A percentile compares a stretch with the other conserved stretches of the same genome.
phyloP scores from a whole-genome alignment of 1,284 basidiomycete genomes.

The Austroboletus rostrupii region DNA sequence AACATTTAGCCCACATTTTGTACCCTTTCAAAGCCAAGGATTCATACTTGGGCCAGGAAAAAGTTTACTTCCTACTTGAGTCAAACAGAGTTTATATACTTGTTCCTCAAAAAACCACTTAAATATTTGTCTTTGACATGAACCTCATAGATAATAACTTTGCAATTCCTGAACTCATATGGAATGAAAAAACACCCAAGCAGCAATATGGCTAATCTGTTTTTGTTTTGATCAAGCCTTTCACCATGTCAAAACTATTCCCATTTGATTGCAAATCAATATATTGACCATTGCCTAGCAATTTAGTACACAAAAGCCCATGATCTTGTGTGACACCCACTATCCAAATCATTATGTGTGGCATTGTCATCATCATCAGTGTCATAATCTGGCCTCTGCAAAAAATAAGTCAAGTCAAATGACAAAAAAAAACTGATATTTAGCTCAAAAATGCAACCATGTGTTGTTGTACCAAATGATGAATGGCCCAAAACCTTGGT shows the following conservation, averaged over 20 bases:
- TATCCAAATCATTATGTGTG: slow-evolving; percentile 72
- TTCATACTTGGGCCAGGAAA: too few species aligned
- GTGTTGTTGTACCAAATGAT: slow-evolving; percentile 72
- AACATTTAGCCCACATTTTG: too few species aligned
- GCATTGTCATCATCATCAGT: slow-evolving; percentile 69
- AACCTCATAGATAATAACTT: too few species aligned
- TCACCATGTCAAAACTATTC: slow-evolving; percentile 95
- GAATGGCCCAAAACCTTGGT: slow-evolving; percentile 73
- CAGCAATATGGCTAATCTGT: slow-evolving; percentile 17
- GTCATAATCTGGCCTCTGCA: slow-evolving; percentile 81
- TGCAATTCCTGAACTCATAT: too few species aligned
- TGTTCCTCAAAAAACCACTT: too few species aligned
- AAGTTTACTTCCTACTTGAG: too few species aligned
- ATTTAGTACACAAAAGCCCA: slow-evolving; percentile 82
- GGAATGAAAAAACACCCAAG: too few species aligned
- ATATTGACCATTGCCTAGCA: slow-evolving; percentile 43
- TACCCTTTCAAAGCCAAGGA: too few species aligned
- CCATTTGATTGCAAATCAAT: slow-evolving; percentile 88
- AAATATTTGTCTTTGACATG: too few species aligned
- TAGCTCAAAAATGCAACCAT: slow-evolving; percentile 87
- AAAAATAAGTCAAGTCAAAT: slow-evolving; percentile 1
- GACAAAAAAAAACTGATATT: not conserved
- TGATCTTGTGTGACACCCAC: slow-evolving; percentile 83
- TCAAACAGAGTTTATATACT: too few species aligned
- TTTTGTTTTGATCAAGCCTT: slow-evolving; percentile 79